Evolutionary conservation across 169 alveolate species (phyloP).

Genomic region (Eimeria sp.): DNA sequence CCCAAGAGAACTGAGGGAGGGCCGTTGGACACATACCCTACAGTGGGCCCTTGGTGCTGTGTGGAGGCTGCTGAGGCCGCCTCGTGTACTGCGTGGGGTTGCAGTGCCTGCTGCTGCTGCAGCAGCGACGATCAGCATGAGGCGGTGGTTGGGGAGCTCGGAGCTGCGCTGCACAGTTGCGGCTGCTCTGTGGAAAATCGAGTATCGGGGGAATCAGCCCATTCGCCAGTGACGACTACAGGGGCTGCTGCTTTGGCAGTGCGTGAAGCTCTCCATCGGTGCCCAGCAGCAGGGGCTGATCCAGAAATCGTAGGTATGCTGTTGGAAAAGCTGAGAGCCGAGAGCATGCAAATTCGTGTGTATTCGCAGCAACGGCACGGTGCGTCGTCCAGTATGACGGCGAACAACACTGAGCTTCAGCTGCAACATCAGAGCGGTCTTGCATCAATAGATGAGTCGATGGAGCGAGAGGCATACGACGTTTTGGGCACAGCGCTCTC

Average conservation of each 20-base stretch:
- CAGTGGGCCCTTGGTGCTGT: conserved; percentile 47
- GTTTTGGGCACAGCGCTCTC: conserved; percentile 35
- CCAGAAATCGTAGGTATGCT: conserved; percentile 57
- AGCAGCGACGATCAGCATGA: conserved; percentile 40
- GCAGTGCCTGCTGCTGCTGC: conserved; percentile 72
- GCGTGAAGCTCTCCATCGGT: conserved; percentile 45
- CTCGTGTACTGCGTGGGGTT: conserved; percentile 69
- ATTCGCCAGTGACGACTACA: conserved; percentile 2
- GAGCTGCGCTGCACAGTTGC: conserved; percentile 52
- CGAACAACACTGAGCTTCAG: conserved; percentile 25
- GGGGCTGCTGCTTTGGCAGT: conserved; percentile 43
- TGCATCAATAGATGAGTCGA: conserved; percentile 55
- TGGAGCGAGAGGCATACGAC: conserved; percentile 66
- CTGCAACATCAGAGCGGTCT: conserved; percentile 33
- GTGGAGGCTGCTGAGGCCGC: conserved; percentile 40
- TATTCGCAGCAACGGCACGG: conserved; percentile 78
- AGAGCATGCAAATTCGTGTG: conserved; percentile 74
- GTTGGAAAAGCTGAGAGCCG: conserved; percentile 64
- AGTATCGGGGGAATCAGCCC: neutral
- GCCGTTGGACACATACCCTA: neutral
- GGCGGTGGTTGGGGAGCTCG: conserved; percentile 52
- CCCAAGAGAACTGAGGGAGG: neutral
- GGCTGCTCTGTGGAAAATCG: conserved; percentile 8
- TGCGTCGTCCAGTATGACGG: conserved; percentile 27
- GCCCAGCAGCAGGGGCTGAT: conserved; percentile 74